Conservation (phyloP, 176 grass and related monocot species). For the Neostapfia colusana region DNA sequence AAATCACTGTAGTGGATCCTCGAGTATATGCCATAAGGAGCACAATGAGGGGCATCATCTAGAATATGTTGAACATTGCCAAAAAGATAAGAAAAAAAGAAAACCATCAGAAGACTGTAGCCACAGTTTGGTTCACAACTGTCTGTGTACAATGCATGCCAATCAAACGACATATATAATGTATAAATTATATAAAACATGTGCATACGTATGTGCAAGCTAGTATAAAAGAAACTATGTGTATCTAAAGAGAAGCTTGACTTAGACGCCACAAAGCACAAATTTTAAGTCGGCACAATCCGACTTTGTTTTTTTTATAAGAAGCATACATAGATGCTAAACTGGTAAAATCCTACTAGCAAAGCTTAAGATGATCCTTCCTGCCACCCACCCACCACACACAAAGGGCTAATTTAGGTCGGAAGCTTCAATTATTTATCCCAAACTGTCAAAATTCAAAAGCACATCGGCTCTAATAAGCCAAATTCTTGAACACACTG, state of each 20-base stretch:
- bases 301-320: not conserved
- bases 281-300: not conserved
- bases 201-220: not conserved
- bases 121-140: not conserved
- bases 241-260: not conserved
- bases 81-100: not conserved
- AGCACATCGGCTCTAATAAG: not conserved
- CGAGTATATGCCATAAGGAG: constrained; percentile 38
- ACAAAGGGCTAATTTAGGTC: not conserved
- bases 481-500: not conserved
- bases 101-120: constrained; percentile 22
- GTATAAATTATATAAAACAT: not conserved
- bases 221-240: not conserved
- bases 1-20: constrained; percentile 31
- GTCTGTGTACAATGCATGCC: not conserved
- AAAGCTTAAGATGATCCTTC: not conserved
- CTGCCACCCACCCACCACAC: not conserved
- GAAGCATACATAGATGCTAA: not conserved
- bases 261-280: not conserved
- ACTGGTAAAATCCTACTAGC: constrained; percentile 13
- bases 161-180: constrained; percentile 6
- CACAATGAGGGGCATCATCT: constrained; percentile 32
- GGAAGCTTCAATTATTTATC: not conserved
- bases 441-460: not conserved
- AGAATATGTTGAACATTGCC: constrained; percentile 1